Percentiles rank a stretch among this genome's conserved stretches.
phyloP scores from a whole-genome alignment of 2,329 filamentous ascomycete species.

The Alternaria brassicicola region DNA sequence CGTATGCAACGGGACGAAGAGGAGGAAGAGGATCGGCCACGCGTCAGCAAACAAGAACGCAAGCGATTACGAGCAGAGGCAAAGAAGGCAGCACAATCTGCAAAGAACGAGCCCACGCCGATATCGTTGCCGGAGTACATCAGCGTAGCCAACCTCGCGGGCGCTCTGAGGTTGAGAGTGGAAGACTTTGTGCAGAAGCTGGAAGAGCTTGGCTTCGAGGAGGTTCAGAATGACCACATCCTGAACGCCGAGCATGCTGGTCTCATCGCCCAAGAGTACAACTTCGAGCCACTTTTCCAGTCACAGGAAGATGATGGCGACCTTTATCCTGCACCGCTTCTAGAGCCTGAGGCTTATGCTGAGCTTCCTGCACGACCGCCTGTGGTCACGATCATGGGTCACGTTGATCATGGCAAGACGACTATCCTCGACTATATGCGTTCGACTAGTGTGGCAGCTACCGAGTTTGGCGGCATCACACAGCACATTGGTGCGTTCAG shows the following conservation, averaged over 20 bases:
- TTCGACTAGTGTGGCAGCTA: conserved; percentile 87
- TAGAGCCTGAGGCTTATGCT: conserved; percentile 66
- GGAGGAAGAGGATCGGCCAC: conserved; percentile 31
- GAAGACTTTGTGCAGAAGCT: conserved; percentile 76
- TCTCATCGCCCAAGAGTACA: conserved; percentile 89
- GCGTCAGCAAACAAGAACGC: conserved; percentile 35
- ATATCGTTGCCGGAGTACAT: conserved; percentile 91
- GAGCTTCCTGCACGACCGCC: conserved; percentile 77
- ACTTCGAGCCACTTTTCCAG: conserved; percentile 83
- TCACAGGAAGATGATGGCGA: conserved; percentile 68
- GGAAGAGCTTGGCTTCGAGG: conserved; percentile 89
- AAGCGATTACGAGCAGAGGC: conserved; percentile 43
- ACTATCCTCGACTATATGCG: conserved; percentile 93
- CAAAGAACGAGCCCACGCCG: conserved; percentile 38
- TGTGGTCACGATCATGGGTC: conserved; percentile 98
- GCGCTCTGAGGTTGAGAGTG: conserved; percentile 72
- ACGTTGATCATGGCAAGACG: conserved; percentile 98
- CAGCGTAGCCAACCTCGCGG: conserved; percentile 80
- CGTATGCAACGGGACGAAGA: conserved; percentile 33
- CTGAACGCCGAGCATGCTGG: conserved; percentile 90
- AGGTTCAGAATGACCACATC: conserved; percentile 80
- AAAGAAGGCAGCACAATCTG: conserved; percentile 42
- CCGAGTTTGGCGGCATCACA: conserved; percentile 95
- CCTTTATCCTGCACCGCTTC: conserved; percentile 64
- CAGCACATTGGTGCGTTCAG: conserved; percentile 99